Evolutionary conservation across 805 yeast species (phyloP).

Genomic region (Ogataea degrootiae): DNA sequence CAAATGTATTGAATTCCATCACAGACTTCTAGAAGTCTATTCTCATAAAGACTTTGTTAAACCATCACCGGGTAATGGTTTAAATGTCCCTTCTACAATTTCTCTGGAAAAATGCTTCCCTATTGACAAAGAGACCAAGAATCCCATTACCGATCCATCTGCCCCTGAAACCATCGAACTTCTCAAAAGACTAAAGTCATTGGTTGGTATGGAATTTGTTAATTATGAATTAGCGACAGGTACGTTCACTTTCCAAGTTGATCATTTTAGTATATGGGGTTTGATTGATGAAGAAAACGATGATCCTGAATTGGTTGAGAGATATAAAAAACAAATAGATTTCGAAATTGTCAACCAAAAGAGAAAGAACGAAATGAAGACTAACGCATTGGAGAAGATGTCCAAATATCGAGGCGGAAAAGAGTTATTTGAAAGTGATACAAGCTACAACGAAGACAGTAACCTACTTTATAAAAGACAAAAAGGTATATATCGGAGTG

Average conservation of each 20-base stretch:
- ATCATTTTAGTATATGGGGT: constrained; percentile 96
- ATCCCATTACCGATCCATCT: constrained; percentile 26
- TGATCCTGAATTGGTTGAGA: constrained; percentile 40
- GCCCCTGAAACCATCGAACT: constrained; percentile 42
- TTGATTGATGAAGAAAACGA: constrained; percentile 61
- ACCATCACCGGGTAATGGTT: constrained; percentile 62
- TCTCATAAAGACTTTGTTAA: constrained; percentile 42
- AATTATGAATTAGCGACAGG: constrained; percentile 75
- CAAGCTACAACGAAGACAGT: constrained; percentile 16
- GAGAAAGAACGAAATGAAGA: constrained; percentile 14
- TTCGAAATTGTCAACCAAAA: constrained; percentile 13
- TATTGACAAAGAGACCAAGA: constrained; percentile 22
- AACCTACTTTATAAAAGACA: constrained; percentile 30
- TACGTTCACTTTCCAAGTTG: constrained; percentile 74
- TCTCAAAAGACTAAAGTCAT: constrained; percentile 45
- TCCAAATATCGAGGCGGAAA: constrained; percentile 12
- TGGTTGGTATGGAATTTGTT: constrained; percentile 71
- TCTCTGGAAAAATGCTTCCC: constrained; percentile 63
- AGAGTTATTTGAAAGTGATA: constrained; percentile 1
- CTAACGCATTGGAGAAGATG: constrained; percentile 19
- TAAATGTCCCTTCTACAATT: constrained; percentile 74
- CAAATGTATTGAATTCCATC: constrained; percentile 41
- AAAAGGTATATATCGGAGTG: constrained; percentile 12
- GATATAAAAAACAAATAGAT: constrained; percentile 26
- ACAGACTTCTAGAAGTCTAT: constrained; percentile 55